Evolutionary conservation across 495 filamentous ascomycete genomes (phyloP).

Genomic region (Lichenothelia convexa): DNA sequence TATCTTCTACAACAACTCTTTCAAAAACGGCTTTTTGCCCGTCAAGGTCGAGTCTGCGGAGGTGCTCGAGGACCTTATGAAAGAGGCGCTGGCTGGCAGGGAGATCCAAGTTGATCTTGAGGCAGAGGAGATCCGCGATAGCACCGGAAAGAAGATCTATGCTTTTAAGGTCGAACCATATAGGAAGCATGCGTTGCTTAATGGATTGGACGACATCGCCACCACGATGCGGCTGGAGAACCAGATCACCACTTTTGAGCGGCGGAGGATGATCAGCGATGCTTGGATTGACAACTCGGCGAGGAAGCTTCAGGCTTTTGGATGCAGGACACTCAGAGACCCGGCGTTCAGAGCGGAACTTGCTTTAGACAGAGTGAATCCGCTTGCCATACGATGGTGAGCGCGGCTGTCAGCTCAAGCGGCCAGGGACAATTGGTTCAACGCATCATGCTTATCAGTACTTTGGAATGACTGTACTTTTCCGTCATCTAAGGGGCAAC

Average conservation of each 20-base stretch:
- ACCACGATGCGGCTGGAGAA: slow-evolving; percentile 80
- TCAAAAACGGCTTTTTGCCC: slow-evolving; percentile 99
- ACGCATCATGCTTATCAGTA: too few relatives aligned
- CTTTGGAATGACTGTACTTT: too few relatives aligned
- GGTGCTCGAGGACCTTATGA: slow-evolving; percentile 50
- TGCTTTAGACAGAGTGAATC: too few relatives aligned
- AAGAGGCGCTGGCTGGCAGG: slow-evolving; percentile 61
- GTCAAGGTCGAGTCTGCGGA: slow-evolving; percentile 50
- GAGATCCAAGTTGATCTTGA: slow-evolving; percentile 87
- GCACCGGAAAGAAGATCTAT: slow-evolving; percentile 48
- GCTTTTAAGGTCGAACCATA: slow-evolving; percentile 79
- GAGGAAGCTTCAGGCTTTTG: too few relatives aligned
- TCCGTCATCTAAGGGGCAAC: too few relatives aligned
- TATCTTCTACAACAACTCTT: slow-evolving; percentile 99
- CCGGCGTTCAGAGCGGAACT: too few relatives aligned
- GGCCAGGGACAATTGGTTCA: too few relatives aligned
- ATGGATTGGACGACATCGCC: slow-evolving; percentile 92
- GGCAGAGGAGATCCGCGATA: slow-evolving; percentile 66
- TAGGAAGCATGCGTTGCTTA: slow-evolving; percentile 82
- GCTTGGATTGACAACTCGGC: too few relatives aligned
- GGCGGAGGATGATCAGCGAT: slow-evolving; percentile 49
- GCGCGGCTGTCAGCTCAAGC: too few relatives aligned
- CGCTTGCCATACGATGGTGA: too few relatives aligned
- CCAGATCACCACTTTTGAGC: slow-evolving; percentile 74
- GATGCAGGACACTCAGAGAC: too few relatives aligned